Percentiles rank a stretch among this genome's conserved stretches.
Evolutionary conservation across 495 filamentous ascomycete genomes (phyloP).

Genomic region (Talaromyces ruber): DNA sequence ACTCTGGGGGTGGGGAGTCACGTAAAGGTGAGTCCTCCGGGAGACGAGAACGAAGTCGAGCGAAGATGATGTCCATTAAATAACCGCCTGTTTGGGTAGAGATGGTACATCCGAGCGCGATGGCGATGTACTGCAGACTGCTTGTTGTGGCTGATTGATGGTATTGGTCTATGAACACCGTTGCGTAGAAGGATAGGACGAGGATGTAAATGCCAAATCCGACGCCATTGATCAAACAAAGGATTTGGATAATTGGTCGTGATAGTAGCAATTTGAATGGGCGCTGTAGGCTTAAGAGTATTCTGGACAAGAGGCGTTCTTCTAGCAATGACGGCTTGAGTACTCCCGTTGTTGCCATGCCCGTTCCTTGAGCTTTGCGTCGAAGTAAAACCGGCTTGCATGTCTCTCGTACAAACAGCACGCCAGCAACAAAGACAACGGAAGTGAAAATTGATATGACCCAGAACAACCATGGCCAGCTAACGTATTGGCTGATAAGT

Average conservation of each 20-base stretch:
- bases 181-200: conserved; percentile 51
- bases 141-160: conserved; percentile 39
- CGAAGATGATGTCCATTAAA: conserved; percentile 33
- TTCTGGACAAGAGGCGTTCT: conserved; percentile 13
- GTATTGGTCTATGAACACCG: conserved; percentile 34
- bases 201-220: conserved; percentile 55
- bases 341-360: conserved; percentile 42
- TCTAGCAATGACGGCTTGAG: conserved; percentile 30
- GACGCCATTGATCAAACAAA: conserved; percentile 48
- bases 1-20: conserved; percentile 45
- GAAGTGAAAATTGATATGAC: conserved; percentile 44
- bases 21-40: conserved; percentile 40
- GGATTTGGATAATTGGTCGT: conserved; percentile 41
- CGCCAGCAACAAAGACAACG: conserved; percentile 42
- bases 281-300: conserved; percentile 26
- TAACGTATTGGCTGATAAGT: conserved; percentile 50
- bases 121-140: conserved; percentile 52
- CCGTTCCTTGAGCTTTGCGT: conserved; percentile 33
- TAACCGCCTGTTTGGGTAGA: conserved; percentile 43
- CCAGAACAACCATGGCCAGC: conserved; percentile 52
- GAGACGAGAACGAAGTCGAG: conserved; percentile 37
- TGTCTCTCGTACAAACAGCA: conserved; percentile 53
- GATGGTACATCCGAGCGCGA: conserved; percentile 49
- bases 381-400: conserved; percentile 49
- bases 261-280: conserved; percentile 39